These are phyloP conservation scores for Solanum paucissectum DNA, from an alignment of 257 asterid species.

Conservation along the genomic window DNA sequence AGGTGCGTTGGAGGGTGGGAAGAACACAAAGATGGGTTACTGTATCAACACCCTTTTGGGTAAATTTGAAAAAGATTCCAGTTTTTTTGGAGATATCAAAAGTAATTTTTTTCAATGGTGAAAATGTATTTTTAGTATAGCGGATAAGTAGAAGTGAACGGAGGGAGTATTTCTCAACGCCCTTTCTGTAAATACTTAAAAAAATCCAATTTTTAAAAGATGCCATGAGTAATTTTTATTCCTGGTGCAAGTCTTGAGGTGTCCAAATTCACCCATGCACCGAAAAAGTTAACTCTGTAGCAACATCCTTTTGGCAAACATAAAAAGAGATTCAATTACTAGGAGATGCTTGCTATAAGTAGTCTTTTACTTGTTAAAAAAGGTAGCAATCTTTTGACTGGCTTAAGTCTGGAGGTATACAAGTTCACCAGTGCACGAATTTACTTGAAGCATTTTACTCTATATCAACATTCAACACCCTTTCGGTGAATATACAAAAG, in stretches of 20 bases:
- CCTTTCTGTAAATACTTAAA: not conserved
- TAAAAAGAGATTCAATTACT: not conserved
- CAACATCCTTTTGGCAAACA: not conserved
- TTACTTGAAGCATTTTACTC: not conserved
- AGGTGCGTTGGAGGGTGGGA: not conserved
- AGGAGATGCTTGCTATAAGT: not conserved
- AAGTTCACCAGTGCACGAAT: not conserved
- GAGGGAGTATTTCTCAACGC: not conserved
- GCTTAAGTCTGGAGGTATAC: slow-evolving; percentile 81
- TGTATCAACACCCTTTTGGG: not conserved
- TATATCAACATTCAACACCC: not conserved
- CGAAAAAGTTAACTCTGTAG: not conserved
- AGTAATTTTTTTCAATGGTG: not conserved
- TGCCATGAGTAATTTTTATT: not conserved
- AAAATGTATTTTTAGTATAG: not conserved
- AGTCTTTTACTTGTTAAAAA: not conserved
- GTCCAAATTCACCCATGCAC: not conserved
- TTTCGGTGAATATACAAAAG: not conserved
- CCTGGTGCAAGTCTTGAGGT: not conserved
- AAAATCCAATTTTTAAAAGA: not conserved
- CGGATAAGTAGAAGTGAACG: not conserved
- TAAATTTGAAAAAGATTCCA: not conserved
- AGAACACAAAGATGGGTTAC: not conserved
- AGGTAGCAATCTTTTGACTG: slow-evolving; percentile 5
- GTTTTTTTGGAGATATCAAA: not conserved